Base-by-base conservation (phyloP, 2,329 filamentous ascomycete species). In the Emericellopsis cladophorae region DNA sequence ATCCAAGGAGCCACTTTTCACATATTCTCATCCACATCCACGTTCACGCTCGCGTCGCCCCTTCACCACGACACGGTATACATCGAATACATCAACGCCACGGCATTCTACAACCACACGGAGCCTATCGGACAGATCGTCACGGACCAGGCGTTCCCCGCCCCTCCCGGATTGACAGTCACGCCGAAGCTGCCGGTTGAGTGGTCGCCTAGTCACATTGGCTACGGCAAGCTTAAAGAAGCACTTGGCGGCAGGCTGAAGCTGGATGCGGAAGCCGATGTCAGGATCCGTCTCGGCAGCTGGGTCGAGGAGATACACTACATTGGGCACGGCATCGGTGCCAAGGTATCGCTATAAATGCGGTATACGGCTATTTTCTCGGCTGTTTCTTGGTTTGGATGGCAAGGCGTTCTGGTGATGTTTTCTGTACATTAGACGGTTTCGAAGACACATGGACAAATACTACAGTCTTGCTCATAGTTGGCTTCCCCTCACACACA, bases 1-100 rank as follows among this genome's bases (percentile, higher is more conserved):
- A 87, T 98, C 50, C 76, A 82, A 55, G 80, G 86, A 50, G 85
- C 89, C 10, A 90, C 81, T 7, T 80, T 98, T 60, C 88, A 96
- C 61, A 61, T 96, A 40, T 72, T 92, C 46, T 84, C 85, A 14
- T 94, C 87, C 1, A 88, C 87, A 0, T 90, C 90, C 4, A 78
- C 81, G 1, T 95, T 98, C 59, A 79, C 76, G 0, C 70, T 96
- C 18, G 71, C 80, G 32, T 95, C 89, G 1, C 92, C 92, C 0
- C 67, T 96, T 8, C 62, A 68, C 33, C 66, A 78, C 43, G 83
- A 83, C 40, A 86, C 79, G 1, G 61, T 96, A 15, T 84, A 79
- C 50, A 74, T 98, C 46, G 85, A 86, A 31, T 72, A 69, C 39
- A 74, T 96, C 51, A 82, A 94, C 53, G 90, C 90, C 7, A 87